phyloP scores from a whole-genome alignment of 2,329 filamentous ascomycete species.

The Cercospora sp. region DNA sequence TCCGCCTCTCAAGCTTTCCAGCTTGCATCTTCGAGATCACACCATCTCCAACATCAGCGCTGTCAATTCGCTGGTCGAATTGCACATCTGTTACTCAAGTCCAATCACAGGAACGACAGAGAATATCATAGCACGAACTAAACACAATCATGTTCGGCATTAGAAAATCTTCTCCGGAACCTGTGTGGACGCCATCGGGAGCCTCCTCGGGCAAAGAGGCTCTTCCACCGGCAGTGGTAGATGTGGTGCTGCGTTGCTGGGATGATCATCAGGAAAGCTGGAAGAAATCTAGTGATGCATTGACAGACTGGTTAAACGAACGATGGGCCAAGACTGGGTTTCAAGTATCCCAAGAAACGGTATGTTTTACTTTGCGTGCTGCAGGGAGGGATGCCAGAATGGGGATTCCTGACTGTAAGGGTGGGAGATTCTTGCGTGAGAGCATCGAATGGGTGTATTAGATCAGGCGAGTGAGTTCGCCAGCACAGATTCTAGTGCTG shows the following conservation, averaged over 20 bases:
- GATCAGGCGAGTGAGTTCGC: not conserved
- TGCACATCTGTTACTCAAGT: constrained; percentile 1
- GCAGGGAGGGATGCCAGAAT: constrained; percentile 27
- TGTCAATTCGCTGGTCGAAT: constrained; percentile 6
- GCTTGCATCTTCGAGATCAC: not conserved
- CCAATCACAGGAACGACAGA: not conserved
- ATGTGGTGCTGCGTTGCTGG: constrained; percentile 28
- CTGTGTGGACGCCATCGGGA: constrained; percentile 10
- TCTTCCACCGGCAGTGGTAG: constrained; percentile 25
- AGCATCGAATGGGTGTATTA: constrained; percentile 11
- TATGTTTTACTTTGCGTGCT: constrained; percentile 29
- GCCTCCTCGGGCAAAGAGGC: constrained; percentile 16
- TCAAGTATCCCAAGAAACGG: constrained; percentile 27
- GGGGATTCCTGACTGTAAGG: constrained; percentile 25
- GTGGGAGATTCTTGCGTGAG: constrained; percentile 20
- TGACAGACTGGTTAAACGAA: constrained; percentile 35
- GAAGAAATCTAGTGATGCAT: constrained; percentile 28
- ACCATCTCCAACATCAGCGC: not conserved
- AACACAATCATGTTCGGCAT: constrained; percentile 4
- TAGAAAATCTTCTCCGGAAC: not conserved
- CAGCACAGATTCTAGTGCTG: not conserved
- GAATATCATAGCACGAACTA: not conserved
- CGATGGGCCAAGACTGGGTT: constrained; percentile 34
- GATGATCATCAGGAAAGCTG: constrained; percentile 26
- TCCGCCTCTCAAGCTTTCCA: not conserved